A percentile compares a stretch with the other conserved stretches of the same genome.
Conservation (phyloP, 2,329 filamentous ascomycete species). For the Emmonsia crescens region DNA sequence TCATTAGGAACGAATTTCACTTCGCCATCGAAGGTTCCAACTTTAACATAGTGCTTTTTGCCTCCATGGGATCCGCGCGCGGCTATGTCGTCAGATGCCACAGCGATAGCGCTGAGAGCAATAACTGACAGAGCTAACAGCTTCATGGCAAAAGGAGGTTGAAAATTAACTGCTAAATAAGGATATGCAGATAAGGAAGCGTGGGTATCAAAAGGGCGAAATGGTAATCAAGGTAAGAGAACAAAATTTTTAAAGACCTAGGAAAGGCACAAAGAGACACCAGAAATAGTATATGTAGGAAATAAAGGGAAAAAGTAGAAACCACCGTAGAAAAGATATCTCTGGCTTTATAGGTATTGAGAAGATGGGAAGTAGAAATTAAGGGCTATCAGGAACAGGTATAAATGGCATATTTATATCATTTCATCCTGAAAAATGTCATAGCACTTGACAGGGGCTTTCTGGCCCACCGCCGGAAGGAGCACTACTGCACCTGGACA, state of each 20-base stretch:
- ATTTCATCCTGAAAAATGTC: neutral
- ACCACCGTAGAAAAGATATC: neutral
- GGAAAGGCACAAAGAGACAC: neutral
- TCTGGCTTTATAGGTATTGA: neutral
- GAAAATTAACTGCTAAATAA: neutral
- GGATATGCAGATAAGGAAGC: neutral
- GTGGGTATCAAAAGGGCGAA: too few relatives aligned
- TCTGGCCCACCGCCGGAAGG: neutral
- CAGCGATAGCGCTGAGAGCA: neutral
- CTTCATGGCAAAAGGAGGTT: neutral
- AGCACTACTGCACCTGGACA: neutral
- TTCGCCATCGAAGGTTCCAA: neutral
- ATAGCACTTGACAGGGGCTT: neutral
- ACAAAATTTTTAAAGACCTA: too few relatives aligned
- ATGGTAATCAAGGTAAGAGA: neutral
- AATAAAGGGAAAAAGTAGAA: neutral
- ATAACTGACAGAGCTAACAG: neutral
- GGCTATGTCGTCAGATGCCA: neutral
- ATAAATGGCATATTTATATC: neutral
- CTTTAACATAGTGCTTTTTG: neutral
- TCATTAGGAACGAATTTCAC: conserved; percentile 49
- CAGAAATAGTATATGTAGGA: neutral
- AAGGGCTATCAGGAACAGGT: neutral
- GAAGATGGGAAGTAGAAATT: neutral
- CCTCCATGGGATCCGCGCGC: neutral